These are phyloP conservation scores for Neofusicoccum sp. DNA, from an alignment of 2,329 filamentous ascomycete species.

Conservation along the genomic window DNA sequence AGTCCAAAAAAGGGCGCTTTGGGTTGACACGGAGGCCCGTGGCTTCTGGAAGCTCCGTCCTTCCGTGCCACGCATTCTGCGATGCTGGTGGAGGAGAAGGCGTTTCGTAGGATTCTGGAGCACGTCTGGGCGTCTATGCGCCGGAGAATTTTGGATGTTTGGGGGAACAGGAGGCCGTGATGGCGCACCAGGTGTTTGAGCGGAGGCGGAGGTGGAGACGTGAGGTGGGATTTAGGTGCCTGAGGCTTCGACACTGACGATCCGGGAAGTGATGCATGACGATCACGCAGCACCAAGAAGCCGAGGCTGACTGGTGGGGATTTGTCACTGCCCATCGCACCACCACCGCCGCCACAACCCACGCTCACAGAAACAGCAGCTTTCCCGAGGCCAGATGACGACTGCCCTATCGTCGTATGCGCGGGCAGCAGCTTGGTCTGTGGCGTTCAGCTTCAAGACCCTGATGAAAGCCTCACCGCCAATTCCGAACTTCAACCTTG, in stretches of 20 bases:
- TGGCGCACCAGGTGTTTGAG: conserved; percentile 7
- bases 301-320: background rate
- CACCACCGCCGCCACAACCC: background rate
- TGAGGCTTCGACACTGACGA: background rate
- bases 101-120: conserved; percentile 3
- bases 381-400: background rate
- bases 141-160: background rate
- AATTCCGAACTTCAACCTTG: background rate
- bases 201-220: background rate
- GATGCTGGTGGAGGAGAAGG: background rate
- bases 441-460: conserved; percentile 1
- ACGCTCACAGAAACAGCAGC: background rate
- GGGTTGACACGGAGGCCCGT: background rate
- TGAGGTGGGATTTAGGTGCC: background rate
- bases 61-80: conserved; percentile 4
- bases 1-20: background rate
- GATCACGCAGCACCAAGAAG: background rate
- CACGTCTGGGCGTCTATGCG: conserved; percentile 4
- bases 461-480: background rate
- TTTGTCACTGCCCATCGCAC: background rate
- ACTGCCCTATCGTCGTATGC: background rate
- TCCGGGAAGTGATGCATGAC: background rate
- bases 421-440: conserved; percentile 10
- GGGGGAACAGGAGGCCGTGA: background rate
- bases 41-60: conserved; percentile 1